These are phyloP conservation scores for Takashimella koratensis DNA, from an alignment of 1,284 basidiomycete genomes.

Conservation along the genomic window DNA sequence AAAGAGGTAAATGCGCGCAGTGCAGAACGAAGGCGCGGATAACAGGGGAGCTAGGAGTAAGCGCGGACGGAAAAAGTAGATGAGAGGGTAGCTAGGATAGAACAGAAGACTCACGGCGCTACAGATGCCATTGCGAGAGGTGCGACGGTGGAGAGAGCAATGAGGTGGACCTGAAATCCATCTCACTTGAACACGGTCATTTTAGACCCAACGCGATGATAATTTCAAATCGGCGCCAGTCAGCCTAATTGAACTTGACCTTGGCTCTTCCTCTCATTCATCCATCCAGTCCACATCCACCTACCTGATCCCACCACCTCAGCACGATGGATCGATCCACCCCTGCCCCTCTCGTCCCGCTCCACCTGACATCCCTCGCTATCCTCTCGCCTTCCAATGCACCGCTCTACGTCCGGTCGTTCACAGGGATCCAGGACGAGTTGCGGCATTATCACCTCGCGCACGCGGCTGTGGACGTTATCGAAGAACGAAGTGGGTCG, in stretches of 20 bases:
- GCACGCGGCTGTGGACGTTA: slow-evolving; percentile 47
- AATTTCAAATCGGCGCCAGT: no score
- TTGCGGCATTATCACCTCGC: slow-evolving; percentile 47
- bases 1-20: background rate
- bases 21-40: background rate
- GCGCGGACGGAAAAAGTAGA: no score
- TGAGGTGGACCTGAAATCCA: no score
- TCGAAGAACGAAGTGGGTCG: slow-evolving; percentile 49
- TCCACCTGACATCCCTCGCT: slow-evolving; percentile 45
- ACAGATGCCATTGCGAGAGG: no score
- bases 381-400: slow-evolving; percentile 44
- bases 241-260: no score
- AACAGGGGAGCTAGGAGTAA: background rate
- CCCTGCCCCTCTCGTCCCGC: slow-evolving; percentile 30
- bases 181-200: no score
- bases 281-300: background rate
- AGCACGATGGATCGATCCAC: slow-evolving; percentile 26
- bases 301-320: background rate
- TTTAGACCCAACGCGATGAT: no score
- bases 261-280: no score
- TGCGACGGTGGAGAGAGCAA: no score
- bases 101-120: no score
- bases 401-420: slow-evolving; percentile 47
- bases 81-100: no score
- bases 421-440: slow-evolving; percentile 42